phyloP scores from a whole-genome alignment of 768 basidiomycete genomes.

The Boletus vinaceobasis region DNA sequence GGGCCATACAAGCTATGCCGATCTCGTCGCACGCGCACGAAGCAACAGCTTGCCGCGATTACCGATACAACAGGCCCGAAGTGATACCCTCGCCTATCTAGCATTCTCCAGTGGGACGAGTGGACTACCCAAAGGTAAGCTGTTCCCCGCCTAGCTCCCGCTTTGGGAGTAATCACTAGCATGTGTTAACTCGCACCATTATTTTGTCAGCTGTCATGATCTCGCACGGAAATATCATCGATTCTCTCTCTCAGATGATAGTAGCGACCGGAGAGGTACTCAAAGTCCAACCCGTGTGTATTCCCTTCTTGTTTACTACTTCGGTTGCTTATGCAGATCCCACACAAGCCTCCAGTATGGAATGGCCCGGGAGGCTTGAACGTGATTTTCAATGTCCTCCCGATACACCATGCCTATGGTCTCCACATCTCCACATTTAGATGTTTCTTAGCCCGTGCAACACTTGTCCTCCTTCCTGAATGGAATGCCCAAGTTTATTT shows the following conservation, averaged over 20 bases:
- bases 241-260: slow-evolving; percentile 39
- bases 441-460: slow-evolving; percentile 41
- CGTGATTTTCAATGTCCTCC: slow-evolving; percentile 54
- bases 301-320: not conserved
- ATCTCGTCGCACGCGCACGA: slow-evolving; percentile 41
- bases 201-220: slow-evolving; percentile 60
- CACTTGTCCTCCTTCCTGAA: slow-evolving; percentile 51
- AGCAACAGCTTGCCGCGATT: slow-evolving; percentile 38
- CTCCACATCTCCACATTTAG: slow-evolving; percentile 53
- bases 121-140: slow-evolving; percentile 67
- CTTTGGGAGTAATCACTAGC: not conserved
- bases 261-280: slow-evolving; percentile 29
- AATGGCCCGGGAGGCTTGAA: slow-evolving; percentile 45
- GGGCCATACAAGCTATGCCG: slow-evolving; percentile 43
- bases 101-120: slow-evolving; percentile 78
- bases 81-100: slow-evolving; percentile 63
- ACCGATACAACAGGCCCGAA: slow-evolving; percentile 42
- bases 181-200: slow-evolving; percentile 1
- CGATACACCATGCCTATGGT: slow-evolving; percentile 66
- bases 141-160: not conserved
- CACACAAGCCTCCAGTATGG: slow-evolving; percentile 36
- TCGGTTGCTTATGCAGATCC: not conserved
- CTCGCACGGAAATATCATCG: slow-evolving; percentile 61
- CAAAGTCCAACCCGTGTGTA: slow-evolving; percentile 40
- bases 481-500: slow-evolving; percentile 58